phyloP scores from a whole-genome alignment of 2,329 filamentous ascomycete species.

The Claviceps cyperi region DNA sequence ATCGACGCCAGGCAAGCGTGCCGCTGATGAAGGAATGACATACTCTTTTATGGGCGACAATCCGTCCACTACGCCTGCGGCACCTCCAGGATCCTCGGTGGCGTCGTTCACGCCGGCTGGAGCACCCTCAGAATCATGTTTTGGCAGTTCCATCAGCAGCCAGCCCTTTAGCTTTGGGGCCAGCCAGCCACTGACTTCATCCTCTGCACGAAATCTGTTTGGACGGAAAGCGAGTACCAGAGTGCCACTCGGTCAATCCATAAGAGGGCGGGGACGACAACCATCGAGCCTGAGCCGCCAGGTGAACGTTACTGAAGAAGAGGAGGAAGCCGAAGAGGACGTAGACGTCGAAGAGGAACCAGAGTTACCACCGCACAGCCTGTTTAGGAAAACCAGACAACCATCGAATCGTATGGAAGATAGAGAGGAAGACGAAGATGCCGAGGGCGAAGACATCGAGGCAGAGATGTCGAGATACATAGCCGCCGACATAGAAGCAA shows the following conservation, averaged over 20 bases:
- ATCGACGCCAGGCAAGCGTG: slow-evolving; percentile 33
- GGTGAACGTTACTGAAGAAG: slow-evolving; percentile 19
- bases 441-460: slow-evolving; percentile 18
- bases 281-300: slow-evolving; percentile 38
- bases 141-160: slow-evolving; percentile 37
- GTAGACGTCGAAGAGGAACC: slow-evolving; percentile 21
- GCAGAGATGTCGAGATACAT: slow-evolving; percentile 23
- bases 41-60: slow-evolving; percentile 27
- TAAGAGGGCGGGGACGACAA: slow-evolving; percentile 25
- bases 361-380: slow-evolving; percentile 19
- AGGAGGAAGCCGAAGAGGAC: slow-evolving; percentile 17
- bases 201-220: slow-evolving; percentile 24
- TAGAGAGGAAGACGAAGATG: slow-evolving; percentile 13
- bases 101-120: slow-evolving; percentile 42
- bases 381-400: slow-evolving; percentile 18
- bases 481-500: slow-evolving; percentile 22
- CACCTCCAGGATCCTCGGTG: slow-evolving; percentile 35
- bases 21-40: slow-evolving; percentile 16
- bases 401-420: slow-evolving; percentile 7
- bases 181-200: slow-evolving; percentile 11
- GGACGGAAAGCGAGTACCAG: slow-evolving; percentile 21
- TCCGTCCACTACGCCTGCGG: slow-evolving; percentile 39
- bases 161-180: slow-evolving; percentile 27
- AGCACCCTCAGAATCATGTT: slow-evolving; percentile 38
- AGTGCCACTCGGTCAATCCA: slow-evolving; percentile 33